A percentile compares a stretch with the other conserved stretches of the same genome.
phyloP scores from a whole-genome alignment of 441 rosid species.

The Theobroma grandiflorum region DNA sequence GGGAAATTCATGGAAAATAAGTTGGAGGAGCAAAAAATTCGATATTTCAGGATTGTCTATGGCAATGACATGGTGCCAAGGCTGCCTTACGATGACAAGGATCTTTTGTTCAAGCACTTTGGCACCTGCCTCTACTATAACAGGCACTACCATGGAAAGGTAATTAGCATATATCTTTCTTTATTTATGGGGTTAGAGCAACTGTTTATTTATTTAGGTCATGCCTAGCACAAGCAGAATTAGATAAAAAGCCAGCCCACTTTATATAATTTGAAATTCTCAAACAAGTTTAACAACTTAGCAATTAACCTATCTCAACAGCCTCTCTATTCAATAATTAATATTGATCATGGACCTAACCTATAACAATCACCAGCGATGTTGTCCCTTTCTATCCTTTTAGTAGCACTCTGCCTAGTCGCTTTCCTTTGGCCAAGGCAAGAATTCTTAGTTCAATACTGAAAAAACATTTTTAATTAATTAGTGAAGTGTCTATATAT shows the following conservation, averaged over 20 bases:
- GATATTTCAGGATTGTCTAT: slow-evolving; percentile 65
- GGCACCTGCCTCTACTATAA: slow-evolving; percentile 64
- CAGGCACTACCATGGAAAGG: slow-evolving; percentile 61
- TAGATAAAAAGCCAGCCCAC: too few relatives aligned
- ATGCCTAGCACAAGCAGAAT: not conserved
- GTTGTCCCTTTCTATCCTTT: not conserved
- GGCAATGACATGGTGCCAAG: slow-evolving; percentile 68
- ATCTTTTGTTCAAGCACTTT: slow-evolving; percentile 66
- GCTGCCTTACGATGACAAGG: slow-evolving; percentile 58
- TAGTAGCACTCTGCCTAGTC: not conserved
- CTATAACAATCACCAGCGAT: not conserved
- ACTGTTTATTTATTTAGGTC: not conserved
- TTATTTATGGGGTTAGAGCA: not conserved
- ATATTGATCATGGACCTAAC: not conserved
- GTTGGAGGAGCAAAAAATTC: slow-evolving; percentile 39
- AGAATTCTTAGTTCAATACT: not conserved
- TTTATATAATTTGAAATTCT: too few relatives aligned
- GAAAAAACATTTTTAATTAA: not conserved
- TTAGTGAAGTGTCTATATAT: too few relatives aligned
- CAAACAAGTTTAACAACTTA: not conserved
- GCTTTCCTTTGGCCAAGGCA: not conserved
- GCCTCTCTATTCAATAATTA: not conserved
- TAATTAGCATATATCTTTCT: slow-evolving; percentile 11
- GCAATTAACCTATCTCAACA: not conserved
- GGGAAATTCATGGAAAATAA: slow-evolving; percentile 52